A percentile compares a stretch with the other conserved stretches of the same genome.
Evolutionary conservation across 169 alveolate genomes (phyloP).

Genomic region (Babesia caballi): DNA sequence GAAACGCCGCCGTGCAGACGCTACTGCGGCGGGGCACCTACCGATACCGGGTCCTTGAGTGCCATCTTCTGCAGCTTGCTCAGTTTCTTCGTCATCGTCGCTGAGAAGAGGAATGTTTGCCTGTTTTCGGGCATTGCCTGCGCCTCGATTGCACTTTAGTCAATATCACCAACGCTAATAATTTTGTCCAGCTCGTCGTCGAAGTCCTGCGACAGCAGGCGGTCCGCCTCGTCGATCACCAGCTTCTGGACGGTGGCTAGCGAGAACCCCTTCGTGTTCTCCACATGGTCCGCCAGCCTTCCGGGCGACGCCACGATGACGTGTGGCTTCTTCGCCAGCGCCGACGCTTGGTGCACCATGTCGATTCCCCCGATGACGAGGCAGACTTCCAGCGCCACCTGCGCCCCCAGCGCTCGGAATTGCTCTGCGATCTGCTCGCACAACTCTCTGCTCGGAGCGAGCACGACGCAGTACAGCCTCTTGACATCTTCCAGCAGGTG

Average conservation of each 20-base stretch:
- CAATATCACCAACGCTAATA: conserved; percentile 71
- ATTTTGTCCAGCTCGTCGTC: conserved; percentile 95
- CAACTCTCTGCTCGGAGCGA: conserved; percentile 98
- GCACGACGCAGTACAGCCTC: conserved; percentile 85
- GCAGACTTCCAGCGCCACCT: conserved; percentile 87
- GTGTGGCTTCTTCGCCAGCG: conserved; percentile 95
- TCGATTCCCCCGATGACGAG: conserved; percentile 98
- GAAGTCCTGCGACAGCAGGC: conserved; percentile 93
- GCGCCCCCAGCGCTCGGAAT: conserved; percentile 91
- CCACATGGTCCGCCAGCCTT: conserved; percentile 97
- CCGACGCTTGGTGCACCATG: conserved; percentile 91
- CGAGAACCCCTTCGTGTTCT: conserved; percentile 96
- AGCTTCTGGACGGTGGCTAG: conserved; percentile 86
- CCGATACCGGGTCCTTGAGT: conserved; percentile 90
- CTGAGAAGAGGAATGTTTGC: conserved; percentile 95
- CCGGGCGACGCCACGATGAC: conserved; percentile 98
- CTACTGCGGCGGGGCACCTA: no score
- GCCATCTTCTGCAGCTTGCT: conserved; percentile 95
- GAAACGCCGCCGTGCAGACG: no score
- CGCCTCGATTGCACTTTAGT: not conserved
- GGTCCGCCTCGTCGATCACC: conserved; percentile 96
- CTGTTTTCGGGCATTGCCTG: conserved; percentile 86
- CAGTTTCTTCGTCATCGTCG: conserved; percentile 98
- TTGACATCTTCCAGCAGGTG: conserved; percentile 84
- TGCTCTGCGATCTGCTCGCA: conserved; percentile 96